A percentile compares a stretch with the other conserved stretches of the same genome.
Evolutionary conservation across 2,329 filamentous ascomycete genomes (phyloP).

Genomic region (Paecilomyces dactylethromorphus): DNA sequence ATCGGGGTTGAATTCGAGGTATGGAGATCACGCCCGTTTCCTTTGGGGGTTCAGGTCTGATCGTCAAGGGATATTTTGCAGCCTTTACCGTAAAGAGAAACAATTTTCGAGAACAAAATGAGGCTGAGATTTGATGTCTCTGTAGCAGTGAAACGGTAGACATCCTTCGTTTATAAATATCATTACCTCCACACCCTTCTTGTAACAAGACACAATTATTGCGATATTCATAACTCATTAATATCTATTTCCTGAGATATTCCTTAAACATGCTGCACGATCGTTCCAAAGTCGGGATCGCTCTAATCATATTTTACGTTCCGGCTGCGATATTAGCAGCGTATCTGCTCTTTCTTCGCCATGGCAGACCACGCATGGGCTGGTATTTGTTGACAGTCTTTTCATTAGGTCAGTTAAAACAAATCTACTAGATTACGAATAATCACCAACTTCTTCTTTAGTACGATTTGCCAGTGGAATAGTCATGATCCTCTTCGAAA

Average conservation of each 20-base stretch:
- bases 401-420: constrained; percentile 8
- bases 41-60: background rate
- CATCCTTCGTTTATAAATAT: background rate
- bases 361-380: constrained; percentile 12
- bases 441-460: constrained; percentile 1
- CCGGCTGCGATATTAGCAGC: constrained; percentile 9
- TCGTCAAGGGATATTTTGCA: background rate
- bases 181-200: no score
- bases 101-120: background rate
- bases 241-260: no score
- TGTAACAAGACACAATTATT: no score
- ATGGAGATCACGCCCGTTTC: background rate
- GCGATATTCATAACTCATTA: no score
- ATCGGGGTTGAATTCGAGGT: background rate
- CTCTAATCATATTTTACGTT: constrained; percentile 15
- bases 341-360: constrained; percentile 9
- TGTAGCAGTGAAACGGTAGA: no score
- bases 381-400: constrained; percentile 16
- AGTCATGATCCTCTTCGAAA: constrained; percentile 11
- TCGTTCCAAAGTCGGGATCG: constrained; percentile 14
- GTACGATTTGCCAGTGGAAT: constrained; percentile 13
- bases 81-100: background rate
- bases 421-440: background rate
- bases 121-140: background rate
- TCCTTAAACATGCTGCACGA: constrained; percentile 9